Conservation (phyloP, 2,329 filamentous ascomycete species). For the Fusarium paranaense region DNA sequence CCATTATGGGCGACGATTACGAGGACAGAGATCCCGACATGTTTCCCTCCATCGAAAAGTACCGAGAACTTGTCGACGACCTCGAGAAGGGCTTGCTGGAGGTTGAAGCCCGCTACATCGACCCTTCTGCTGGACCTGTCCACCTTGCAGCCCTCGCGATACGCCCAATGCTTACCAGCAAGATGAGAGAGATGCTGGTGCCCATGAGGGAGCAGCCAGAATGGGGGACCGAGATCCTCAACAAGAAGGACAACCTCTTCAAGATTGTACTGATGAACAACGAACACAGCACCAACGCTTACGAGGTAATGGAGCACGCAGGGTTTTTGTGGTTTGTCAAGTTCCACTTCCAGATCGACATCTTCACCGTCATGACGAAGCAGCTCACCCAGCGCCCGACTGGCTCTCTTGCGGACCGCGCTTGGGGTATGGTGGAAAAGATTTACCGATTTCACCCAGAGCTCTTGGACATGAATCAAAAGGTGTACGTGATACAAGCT, state of each 20-base stretch:
- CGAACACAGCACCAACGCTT: conserved; percentile 60
- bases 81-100: conserved; percentile 58
- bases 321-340: conserved; percentile 68
- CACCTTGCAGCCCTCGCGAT: conserved; percentile 63
- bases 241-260: conserved; percentile 66
- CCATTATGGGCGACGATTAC: conserved; percentile 59
- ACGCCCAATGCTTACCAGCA: conserved; percentile 61
- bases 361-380: conserved; percentile 66
- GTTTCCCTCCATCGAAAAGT: conserved; percentile 53
- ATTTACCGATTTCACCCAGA: conserved; percentile 63
- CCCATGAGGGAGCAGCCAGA: conserved; percentile 61
- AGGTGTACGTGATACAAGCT: conserved; percentile 58
- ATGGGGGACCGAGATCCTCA: conserved; percentile 62
- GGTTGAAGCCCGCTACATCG: conserved; percentile 62
- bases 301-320: conserved; percentile 55
- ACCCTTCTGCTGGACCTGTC: conserved; percentile 63
- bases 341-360: conserved; percentile 66
- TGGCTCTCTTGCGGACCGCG: conserved; percentile 64
- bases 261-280: conserved; percentile 62
- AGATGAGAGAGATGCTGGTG: conserved; percentile 60
- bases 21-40: conserved; percentile 41
- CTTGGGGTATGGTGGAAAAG: conserved; percentile 61
- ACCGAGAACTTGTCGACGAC: conserved; percentile 54
- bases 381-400: conserved; percentile 63
- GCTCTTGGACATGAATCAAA: conserved; percentile 61